These are phyloP conservation scores for Craspedostauros australis DNA, from an alignment of 108 stramenopile species.

Conservation along the genomic window DNA sequence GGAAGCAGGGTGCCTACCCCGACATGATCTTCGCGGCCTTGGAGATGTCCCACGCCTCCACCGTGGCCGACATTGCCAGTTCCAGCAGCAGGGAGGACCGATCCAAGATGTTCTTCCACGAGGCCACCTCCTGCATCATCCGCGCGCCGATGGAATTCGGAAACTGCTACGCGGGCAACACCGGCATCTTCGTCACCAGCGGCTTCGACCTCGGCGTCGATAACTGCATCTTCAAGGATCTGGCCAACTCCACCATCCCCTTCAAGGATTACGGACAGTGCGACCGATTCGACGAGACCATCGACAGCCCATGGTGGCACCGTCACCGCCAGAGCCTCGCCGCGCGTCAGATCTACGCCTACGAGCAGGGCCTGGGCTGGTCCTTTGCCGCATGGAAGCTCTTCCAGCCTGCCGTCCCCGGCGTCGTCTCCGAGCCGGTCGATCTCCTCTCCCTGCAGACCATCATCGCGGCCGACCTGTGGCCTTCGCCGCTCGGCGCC, in stretches of 20 bases:
- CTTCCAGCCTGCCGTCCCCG: conserved; percentile 28
- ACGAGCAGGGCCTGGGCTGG: conserved; percentile 66
- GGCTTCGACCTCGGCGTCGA: conserved; percentile 69
- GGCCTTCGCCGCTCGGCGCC: conserved; percentile 23
- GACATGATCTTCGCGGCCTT: conserved; percentile 44
- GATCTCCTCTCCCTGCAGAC: conserved; percentile 54
- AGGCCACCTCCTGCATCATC: conserved; percentile 44
- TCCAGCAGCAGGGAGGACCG: conserved; percentile 48
- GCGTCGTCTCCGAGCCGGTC: conserved; percentile 42
- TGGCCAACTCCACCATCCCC: not conserved
- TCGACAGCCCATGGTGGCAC: conserved; percentile 60
- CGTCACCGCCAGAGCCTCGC: conserved; percentile 60
- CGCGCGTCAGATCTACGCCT: conserved; percentile 57
- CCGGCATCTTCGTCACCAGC: conserved; percentile 42
- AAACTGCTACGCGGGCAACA: conserved; percentile 32
- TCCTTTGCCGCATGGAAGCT: conserved; percentile 72
- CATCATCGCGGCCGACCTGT: conserved; percentile 56
- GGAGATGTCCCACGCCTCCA: conserved; percentile 27
- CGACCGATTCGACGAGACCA: conserved; percentile 62
- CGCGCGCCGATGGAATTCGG: conserved; percentile 68
- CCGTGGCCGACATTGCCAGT: conserved; percentile 62
- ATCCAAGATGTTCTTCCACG: conserved; percentile 74
- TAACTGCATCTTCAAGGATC: conserved; percentile 35
- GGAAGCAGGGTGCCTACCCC: conserved; percentile 1
- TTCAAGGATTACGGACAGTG: conserved; percentile 79